Evolutionary conservation across 176 grass and related monocot genomes (phyloP).

Genomic region (Olyra latifolia): DNA sequence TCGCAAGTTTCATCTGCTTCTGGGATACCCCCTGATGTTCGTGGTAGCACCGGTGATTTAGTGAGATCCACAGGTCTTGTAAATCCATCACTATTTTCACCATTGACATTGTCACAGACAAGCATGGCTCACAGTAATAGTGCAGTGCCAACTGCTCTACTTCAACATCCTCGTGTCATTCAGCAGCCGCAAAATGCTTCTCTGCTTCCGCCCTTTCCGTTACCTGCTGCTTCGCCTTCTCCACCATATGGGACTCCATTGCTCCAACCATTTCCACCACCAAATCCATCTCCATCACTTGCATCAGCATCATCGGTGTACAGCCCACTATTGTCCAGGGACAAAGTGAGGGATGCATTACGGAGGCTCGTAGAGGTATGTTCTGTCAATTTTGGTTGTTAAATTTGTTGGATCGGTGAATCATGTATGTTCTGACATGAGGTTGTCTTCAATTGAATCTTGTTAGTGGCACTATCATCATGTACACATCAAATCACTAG

Average conservation of each 20-base stretch:
- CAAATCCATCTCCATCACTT: conserved; percentile 47
- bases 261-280: conserved; percentile 53
- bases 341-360: conserved; percentile 53
- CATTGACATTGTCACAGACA: conserved; percentile 35
- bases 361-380: conserved; percentile 59
- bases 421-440: not conserved
- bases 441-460: not conserved
- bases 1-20: conserved; percentile 30
- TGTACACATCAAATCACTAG: not conserved
- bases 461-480: not conserved
- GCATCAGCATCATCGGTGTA: conserved; percentile 37
- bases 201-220: conserved; percentile 59
- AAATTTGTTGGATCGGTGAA: not conserved
- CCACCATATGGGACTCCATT: conserved; percentile 56
- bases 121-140: conserved; percentile 29
- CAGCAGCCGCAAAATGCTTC: conserved; percentile 49
- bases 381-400: not conserved
- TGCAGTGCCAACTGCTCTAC: conserved; percentile 39
- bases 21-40: conserved; percentile 26
- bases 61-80: conserved; percentile 35
- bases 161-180: conserved; percentile 39
- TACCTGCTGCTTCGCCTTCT: conserved; percentile 41
- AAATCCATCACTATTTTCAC: conserved; percentile 59
- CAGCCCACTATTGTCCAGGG: conserved; percentile 36
- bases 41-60: conserved; percentile 26